Evolutionary conservation across 1,139 yeast genomes (phyloP).

Genomic region (Blastobotrys proliferans): DNA sequence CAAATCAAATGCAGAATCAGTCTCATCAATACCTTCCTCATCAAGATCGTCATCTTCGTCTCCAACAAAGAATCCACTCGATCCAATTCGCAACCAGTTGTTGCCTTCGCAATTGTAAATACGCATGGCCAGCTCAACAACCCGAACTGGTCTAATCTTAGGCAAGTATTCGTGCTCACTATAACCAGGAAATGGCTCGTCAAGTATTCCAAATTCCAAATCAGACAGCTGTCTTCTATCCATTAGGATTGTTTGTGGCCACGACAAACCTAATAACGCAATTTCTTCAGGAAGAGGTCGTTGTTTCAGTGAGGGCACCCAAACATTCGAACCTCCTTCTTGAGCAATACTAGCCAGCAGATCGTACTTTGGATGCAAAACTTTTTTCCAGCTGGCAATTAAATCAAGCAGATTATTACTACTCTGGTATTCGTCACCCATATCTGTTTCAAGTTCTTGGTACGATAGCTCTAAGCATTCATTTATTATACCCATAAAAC

Average conservation of each 20-base stretch:
- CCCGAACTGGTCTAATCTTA: slow-evolving; percentile 10
- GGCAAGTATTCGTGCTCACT: neutral
- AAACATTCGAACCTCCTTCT: neutral
- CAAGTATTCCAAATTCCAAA: slow-evolving; percentile 8
- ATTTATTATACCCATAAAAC: slow-evolving; percentile 3
- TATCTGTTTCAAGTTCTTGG: slow-evolving; percentile 3
- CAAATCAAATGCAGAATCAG: neutral
- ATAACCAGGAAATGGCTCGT: slow-evolving; percentile 13
- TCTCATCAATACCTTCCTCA: neutral
- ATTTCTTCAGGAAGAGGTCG: slow-evolving; percentile 15
- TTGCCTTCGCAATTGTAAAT: neutral
- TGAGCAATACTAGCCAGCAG: neutral
- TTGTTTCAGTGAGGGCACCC: slow-evolving; percentile 11
- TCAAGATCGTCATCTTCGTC: neutral
- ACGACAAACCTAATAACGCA: slow-evolving; percentile 12
- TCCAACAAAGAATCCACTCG: slow-evolving; percentile 3
- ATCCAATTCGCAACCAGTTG: slow-evolving; percentile 6
- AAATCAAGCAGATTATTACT: neutral
- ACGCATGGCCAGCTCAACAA: slow-evolving; percentile 9
- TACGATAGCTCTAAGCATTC: slow-evolving; percentile 6
- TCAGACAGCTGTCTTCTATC: slow-evolving; percentile 4
- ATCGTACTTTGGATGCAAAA: neutral
- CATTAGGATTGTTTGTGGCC: slow-evolving; percentile 9
- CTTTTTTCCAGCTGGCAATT: slow-evolving; percentile 5
- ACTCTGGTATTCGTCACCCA: neutral